Base-by-base conservation (phyloP, 2,329 filamentous ascomycete genomes). In the Botrytis porri region DNA sequence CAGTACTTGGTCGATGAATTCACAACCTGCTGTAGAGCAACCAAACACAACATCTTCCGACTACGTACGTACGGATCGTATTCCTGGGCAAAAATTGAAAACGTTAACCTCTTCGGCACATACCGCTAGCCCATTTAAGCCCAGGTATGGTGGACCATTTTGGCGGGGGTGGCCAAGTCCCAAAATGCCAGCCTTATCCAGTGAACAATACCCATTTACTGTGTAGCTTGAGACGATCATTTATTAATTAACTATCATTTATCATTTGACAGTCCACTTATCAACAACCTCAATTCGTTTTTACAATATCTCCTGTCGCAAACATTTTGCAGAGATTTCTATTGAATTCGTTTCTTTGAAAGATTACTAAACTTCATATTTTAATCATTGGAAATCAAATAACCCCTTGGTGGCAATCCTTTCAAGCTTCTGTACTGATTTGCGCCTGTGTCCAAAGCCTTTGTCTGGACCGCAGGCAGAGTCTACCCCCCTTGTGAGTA, bases 181-280 rank as follows among this genome's bases (percentile, higher is more conserved):
- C 8, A 57, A 29, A 29, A 16, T 29, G 48, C 65, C 48, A 67
- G 65, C 65, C 65, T 67, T 67, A 51, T n/a, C 14, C 32, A 22
- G 16, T 25, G 16, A 39, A 39, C 6, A 39, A 37, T 16, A 16
- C 29, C 25, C n/a, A n/a, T n/a, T n/a, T n/a, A n/a, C n/a, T n/a
- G n/a, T n/a, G n/a, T 48, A 67, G 45, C 45, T 54, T 54, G 32
- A 54, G 43, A 9, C 39, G 20, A 63, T 63, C 12, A n/a, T 66
- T 54, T 51, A 41, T 43, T 39, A 16, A 3, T 60, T 12, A 60
- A 37, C 7, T 51, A 41, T 43, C 45, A 16, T 6, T 60, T 12
- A 60, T 60, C 7, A 35, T 64, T 66, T 37, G 63, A 66, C 14
- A 66, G 25, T 51, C 63, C 45, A 66, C 64, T 66, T 48, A 57